Evolutionary conservation across 139 green algal species (phyloP), one percentile per base, ranked within the genome.

Genomic region (Haematococcus lacustris): DNA sequence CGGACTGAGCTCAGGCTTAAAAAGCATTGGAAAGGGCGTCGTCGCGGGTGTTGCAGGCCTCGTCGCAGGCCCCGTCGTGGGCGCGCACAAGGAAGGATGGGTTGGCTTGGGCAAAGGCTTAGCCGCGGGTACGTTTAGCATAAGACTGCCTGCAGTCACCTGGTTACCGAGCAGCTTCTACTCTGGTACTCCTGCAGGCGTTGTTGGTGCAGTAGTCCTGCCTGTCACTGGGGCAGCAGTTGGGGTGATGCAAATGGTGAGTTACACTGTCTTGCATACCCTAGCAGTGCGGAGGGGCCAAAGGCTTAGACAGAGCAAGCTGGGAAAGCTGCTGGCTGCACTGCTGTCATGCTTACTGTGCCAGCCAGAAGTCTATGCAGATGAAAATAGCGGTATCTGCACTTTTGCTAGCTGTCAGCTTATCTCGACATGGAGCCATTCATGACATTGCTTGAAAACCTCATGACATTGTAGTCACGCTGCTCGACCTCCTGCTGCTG

Each of bases 31-130:
- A 3, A 86, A 85, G n/a, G 80, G 71, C 35, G 68, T 93, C 0
- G 74, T 77, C 3, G 82, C 65, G 21, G 88, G 88, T 4, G 75
- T 76, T 7, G 85, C 74, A 0, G 83, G 82, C n/a, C 76, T 96
- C 6, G 71, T 96, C 5, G 93, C 87, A 13, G 91, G 87, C 0
- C 91, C 90, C 0, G 76, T 87, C 13, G 75, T 93, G 0, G 89
- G 88, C 21, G 90, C 88, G 0, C 71, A 83, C 33, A 74, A 87
- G 26, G 86, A 92, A 0, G 91, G 91, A 25, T 71, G 84, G 0
- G 71, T 69, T 2, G 92, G 92, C 0, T 93, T 93, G 76, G 83
- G 83, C 57, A 93, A 93, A 63, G 92, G 91, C 0, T 60, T 92
- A 0, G 86, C 76, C 1, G 81, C 83, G 82, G 88, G 88, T 92